Conservation (phyloP, 176 grass and related monocot species). For the Triticum dicoccoides region DNA sequence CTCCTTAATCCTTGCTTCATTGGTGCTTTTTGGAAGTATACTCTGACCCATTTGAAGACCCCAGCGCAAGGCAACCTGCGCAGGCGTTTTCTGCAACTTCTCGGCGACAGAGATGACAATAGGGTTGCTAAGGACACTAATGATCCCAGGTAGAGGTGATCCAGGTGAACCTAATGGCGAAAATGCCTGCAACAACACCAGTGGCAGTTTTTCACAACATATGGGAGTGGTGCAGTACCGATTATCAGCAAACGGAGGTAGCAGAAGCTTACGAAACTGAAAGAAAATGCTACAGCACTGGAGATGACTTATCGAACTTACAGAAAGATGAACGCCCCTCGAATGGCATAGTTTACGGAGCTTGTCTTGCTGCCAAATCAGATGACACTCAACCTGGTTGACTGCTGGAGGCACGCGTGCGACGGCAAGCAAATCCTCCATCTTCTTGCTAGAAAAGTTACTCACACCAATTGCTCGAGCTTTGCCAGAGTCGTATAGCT, state of each 20-base stretch:
- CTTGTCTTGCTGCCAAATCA: slow-evolving; percentile 15
- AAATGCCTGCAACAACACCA: slow-evolving; percentile 34
- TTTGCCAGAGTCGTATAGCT: slow-evolving; percentile 40
- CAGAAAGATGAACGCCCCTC: slow-evolving; percentile 52
- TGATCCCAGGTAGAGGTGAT: not conserved
- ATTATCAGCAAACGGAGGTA: not conserved
- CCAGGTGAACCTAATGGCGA: slow-evolving; percentile 49
- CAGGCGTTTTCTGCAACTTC: slow-evolving; percentile 47
- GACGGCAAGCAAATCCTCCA: not conserved
- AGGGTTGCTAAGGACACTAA: slow-evolving; percentile 34
- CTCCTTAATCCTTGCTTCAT: slow-evolving; percentile 45
- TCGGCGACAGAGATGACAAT: slow-evolving; percentile 39
- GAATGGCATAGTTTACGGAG: slow-evolving; percentile 44
- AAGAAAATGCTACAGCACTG: not conserved
- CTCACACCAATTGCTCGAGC: slow-evolving; percentile 55
- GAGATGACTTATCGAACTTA: slow-evolving; percentile 22
- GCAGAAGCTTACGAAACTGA: not conserved
- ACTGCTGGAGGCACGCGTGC: not conserved
- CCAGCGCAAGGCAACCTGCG: slow-evolving; percentile 49
- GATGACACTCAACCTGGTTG: too few species aligned
- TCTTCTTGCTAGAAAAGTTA: slow-evolving; percentile 55
- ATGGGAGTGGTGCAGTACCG: not conserved
- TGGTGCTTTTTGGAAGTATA: slow-evolving; percentile 46
- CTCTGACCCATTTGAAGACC: slow-evolving; percentile 48
- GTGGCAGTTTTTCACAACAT: not conserved